Base-by-base conservation (phyloP, 2,329 filamentous ascomycete genomes). In the Colletotrichum eremochloae region DNA sequence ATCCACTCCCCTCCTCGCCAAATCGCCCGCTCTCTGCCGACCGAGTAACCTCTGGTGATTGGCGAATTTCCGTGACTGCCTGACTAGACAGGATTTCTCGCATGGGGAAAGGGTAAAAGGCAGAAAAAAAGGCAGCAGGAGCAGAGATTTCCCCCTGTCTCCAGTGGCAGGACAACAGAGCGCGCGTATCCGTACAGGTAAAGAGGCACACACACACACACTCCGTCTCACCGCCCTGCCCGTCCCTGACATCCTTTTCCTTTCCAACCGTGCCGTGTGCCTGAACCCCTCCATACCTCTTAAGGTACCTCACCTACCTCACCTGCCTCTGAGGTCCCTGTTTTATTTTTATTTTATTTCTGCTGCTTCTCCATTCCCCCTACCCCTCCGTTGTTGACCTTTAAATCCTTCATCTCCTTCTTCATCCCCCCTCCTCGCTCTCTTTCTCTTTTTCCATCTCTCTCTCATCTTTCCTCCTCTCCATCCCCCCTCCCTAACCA, bases 101-200 rank as follows among this genome's bases (percentile, higher is more conserved):
- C 60, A 50, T 46, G 15, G 60, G 29, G n/a, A 62, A 50, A 50
- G 29, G 11, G 24, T 5, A 50, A 24, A 36, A 29, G 42, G 44
- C 14, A 38, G 31, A 62, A 14, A 40, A 15, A 14, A 40, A 15
- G 33, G 36, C 15, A 55, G 33, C 29, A 60, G 48, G 55, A 67
- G 71, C 73, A 73, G 67, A 74, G 63, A 74, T 71, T 73, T 74
- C 71, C 56, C 66, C 57, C 40, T 20, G 15, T 8, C 40, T 44
- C 33, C 14, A n/a, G 48, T 65, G 24, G 15, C 60, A 58, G 20
- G 42, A 55, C 55, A 33, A 50, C 46, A 38, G 57, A 63, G 50
- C 64, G 64, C 64, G 8, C 6, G 5, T 11, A 46, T n/a, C 18
- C 44, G 52, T 38, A 24, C 57, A 40, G 33, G 29, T 29, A 33